These are phyloP conservation scores for Microcyclospora pomicola DNA, from an alignment of 2,329 filamentous ascomycete species.

Conservation along the genomic window DNA sequence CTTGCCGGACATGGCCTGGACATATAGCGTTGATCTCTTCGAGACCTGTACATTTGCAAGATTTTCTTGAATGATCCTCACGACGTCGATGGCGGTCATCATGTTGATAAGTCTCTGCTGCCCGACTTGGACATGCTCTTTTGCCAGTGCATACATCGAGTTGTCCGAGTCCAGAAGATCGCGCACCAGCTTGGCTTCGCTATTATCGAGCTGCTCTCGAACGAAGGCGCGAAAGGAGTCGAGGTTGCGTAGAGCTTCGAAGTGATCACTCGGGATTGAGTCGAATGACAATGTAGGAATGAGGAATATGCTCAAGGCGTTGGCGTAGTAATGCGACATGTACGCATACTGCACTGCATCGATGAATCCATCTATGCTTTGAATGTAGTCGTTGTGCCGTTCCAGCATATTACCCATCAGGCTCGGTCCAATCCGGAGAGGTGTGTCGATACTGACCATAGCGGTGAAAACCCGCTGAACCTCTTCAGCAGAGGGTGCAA, in stretches of 20 bases:
- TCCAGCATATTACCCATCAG: conserved; percentile 52
- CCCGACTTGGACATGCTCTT: conserved; percentile 21
- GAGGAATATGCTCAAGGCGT: conserved; percentile 54
- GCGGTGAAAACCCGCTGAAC: conserved; percentile 60
- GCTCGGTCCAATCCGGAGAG: conserved; percentile 49
- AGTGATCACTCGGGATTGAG: conserved; percentile 44
- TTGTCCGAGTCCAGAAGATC: conserved; percentile 47
- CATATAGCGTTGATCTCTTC: conserved; percentile 40
- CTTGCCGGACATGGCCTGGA: conserved; percentile 45
- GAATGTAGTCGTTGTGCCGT: conserved; percentile 62
- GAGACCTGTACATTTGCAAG: conserved; percentile 25
- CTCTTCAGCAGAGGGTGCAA: conserved; percentile 57
- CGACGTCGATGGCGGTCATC: conserved; percentile 20
- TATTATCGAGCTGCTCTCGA: conserved; percentile 16
- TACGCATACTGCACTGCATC: conserved; percentile 54
- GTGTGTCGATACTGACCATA: conserved; percentile 43
- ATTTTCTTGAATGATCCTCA: conserved; percentile 24
- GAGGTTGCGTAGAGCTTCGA: conserved; percentile 54
- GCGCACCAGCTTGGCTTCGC: conserved; percentile 25
- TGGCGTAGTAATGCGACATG: conserved; percentile 77
- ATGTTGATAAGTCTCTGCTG: conserved; percentile 22
- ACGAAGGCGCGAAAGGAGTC: conserved; percentile 47
- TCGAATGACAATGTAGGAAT: conserved; percentile 22
- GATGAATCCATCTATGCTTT: conserved; percentile 59
- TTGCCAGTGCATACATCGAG: conserved; percentile 36